phyloP scores from a whole-genome alignment of 164 flowering plant species.

The Paratinospora sagittata region DNA sequence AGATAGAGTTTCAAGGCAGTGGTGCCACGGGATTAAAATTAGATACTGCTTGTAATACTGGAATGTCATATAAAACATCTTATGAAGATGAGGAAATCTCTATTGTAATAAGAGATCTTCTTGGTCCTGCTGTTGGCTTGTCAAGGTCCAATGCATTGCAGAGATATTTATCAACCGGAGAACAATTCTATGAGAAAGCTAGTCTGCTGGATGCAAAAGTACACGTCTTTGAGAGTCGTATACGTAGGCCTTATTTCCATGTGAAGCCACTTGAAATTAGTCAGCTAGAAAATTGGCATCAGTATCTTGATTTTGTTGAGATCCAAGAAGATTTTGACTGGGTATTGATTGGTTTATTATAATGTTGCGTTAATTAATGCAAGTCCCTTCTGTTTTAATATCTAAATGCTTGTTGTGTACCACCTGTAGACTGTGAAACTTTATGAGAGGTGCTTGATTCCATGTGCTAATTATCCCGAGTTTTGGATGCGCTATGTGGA shows the following conservation, averaged over 20 bases:
- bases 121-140: conserved; percentile 33
- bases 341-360: conserved; percentile 36
- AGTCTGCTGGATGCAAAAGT: conserved; percentile 45
- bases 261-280: conserved; percentile 57
- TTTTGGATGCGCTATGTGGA: conserved; percentile 97
- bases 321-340: conserved; percentile 78
- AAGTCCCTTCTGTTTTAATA: conserved; percentile 5
- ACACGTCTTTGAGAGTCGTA: conserved; percentile 49
- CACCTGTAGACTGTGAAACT: conserved; percentile 66
- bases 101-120: conserved; percentile 40
- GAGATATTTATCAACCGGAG: conserved; percentile 52
- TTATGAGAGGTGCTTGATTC: conserved; percentile 88
- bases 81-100: conserved; percentile 38
- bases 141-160: conserved; percentile 35
- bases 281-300: conserved; percentile 85
- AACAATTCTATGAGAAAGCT: conserved; percentile 48
- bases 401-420: conserved; percentile 15
- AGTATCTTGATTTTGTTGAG: conserved; percentile 78
- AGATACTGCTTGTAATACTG: conserved; percentile 20
- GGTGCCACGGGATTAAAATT: conserved; percentile 20
- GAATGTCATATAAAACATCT: conserved; percentile 8
- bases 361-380: conserved; percentile 8
- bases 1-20: conserved; percentile 23
- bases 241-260: conserved; percentile 70
- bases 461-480: conserved; percentile 87